Evolutionary conservation across 2,329 filamentous ascomycete species (phyloP).

Genomic region (Didymella keratinophila): DNA sequence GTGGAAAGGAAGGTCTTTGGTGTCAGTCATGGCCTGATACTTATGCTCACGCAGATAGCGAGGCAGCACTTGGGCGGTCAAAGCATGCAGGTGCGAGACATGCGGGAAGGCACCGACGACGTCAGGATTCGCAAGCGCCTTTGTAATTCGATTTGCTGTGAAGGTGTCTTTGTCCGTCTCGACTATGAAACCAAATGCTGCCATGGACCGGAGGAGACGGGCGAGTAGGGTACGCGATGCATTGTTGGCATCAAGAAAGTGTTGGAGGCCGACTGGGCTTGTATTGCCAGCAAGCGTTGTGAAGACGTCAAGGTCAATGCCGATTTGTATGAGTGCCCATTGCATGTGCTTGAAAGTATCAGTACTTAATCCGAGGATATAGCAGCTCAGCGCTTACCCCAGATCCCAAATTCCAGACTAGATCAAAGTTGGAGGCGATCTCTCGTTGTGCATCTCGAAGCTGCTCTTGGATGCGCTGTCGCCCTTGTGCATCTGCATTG

Average conservation of each 20-base stretch:
- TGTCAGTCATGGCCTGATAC: conserved; percentile 36
- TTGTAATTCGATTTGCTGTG: conserved; percentile 40
- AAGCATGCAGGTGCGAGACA: conserved; percentile 31
- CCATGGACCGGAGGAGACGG: conserved; percentile 46
- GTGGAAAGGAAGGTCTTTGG: conserved; percentile 41
- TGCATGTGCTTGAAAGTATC: conserved; percentile 25
- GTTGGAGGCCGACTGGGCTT: conserved; percentile 20
- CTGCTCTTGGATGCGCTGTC: conserved; percentile 34
- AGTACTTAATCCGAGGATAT: neutral
- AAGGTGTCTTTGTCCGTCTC: conserved; percentile 42
- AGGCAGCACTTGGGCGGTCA: conserved; percentile 37
- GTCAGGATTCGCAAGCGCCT: conserved; percentile 36
- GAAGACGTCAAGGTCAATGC: conserved; percentile 32
- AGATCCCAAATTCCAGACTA: conserved; percentile 26
- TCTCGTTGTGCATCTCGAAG: conserved; percentile 39
- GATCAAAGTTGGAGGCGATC: conserved; percentile 36
- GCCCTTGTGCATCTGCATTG: conserved; percentile 26
- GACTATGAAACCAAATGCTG: conserved; percentile 41
- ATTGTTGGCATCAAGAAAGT: conserved; percentile 32
- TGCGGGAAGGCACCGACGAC: conserved; percentile 39
- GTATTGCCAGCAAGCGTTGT: conserved; percentile 22
- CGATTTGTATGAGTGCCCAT: conserved; percentile 35
- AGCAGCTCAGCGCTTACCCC: conserved; percentile 17
- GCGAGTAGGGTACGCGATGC: conserved; percentile 40
- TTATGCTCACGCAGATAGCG: conserved; percentile 39